Base-by-base conservation (phyloP, 495 filamentous ascomycete species). In the Podospora conica region DNA sequence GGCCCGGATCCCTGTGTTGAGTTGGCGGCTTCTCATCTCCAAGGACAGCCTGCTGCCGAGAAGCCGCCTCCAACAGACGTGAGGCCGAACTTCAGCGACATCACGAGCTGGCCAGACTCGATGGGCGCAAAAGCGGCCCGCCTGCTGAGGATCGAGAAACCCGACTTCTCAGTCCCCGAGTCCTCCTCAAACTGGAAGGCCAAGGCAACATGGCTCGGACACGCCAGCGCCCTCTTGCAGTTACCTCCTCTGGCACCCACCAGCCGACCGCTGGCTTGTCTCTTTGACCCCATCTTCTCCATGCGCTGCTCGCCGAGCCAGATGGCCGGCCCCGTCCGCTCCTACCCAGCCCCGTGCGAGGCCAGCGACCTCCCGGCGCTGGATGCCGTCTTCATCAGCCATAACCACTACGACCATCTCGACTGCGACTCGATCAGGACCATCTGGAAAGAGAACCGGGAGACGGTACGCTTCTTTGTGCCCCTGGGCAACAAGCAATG, bases 271-370 rank as follows among this genome's bases (percentile, higher is more conserved):
- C 9, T 74, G 2, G 66, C 76, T 8, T 77, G 81, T 15, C 65
- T 86, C 3, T 80, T 81, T 55, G 84, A 87, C 70, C 84, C 84
- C 1, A 83, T 86, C 4, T 87, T 85, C 73, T 81, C 79, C 23
- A 71, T 75, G 60, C 73, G 82, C 8, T 82, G 80, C 23, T 81
- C 80, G 9, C 83, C 84, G 0, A 77, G 76, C 55, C 68, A 74
- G 9, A 72, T 71, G n/a, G 66, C 76, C 3, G 84, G 84, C 2
- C 84, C 84, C 0, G 77, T 81, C 58, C 77, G 84, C 21, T 80
- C 82, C 22, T 80, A 78, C 40, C 82, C 80, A 1, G 73, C 82
- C 1, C 84, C 84, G 1, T 85, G 84, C 66, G 63, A 68, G 12
- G 61, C 81, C 6, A 69, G 76, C 9, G 81, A 81, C 58, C 66